Evolutionary conservation across 768 basidiomycete genomes (phyloP), one percentile per base, ranked within the genome.

Genomic region (Xerocomellus dryophilus): DNA sequence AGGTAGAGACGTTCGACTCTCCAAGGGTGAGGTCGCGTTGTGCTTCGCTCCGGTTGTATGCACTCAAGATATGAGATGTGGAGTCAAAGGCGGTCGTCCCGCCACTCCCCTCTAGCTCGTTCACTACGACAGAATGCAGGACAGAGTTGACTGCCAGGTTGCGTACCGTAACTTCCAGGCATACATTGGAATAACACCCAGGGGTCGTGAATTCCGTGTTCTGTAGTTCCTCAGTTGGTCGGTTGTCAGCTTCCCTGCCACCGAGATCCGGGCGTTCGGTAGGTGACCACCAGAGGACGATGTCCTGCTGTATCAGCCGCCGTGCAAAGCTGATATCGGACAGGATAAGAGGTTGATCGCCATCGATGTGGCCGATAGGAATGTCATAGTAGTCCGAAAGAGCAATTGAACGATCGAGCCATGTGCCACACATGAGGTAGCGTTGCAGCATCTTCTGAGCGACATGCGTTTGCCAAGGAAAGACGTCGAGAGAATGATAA

Each of bases 261-360:
- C 97, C 97, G 0, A 98, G 78, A 72, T 99, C 97, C 4, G 97
- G 95, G 18, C 81, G 81, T 29, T 91, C 84, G 4, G 86, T 83
- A 2, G 88, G 80, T 9, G 97, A 96, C 97, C 97, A 99, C 97
- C 97, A 99, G 4, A 99, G 76, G 4, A 98, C 77, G 64, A 91
- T 84, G 63, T 98, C 97, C 58, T 98, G 92, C 43, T 86, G 84
- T 29, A 87, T 74, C 49, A 98, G 73, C 39, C 90, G 83, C 38
- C 96, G 85, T 2, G 97, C 91, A 62, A 98, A 97, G 59, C 84
- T 88, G 59, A 99, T 78, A 61, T 99, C 97, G 1, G 93, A 84
- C 44, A 96, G 75, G 61, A 88, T 78, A n/a, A 98, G 75, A 1
- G 93, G 86, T 41, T 90, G 86, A 63, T 99, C 97, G 5, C 88